Evolutionary conservation across 2,329 filamentous ascomycete genomes (phyloP), one percentile per base, ranked within the genome.

Genomic region (Chaetomiaceae sp.): DNA sequence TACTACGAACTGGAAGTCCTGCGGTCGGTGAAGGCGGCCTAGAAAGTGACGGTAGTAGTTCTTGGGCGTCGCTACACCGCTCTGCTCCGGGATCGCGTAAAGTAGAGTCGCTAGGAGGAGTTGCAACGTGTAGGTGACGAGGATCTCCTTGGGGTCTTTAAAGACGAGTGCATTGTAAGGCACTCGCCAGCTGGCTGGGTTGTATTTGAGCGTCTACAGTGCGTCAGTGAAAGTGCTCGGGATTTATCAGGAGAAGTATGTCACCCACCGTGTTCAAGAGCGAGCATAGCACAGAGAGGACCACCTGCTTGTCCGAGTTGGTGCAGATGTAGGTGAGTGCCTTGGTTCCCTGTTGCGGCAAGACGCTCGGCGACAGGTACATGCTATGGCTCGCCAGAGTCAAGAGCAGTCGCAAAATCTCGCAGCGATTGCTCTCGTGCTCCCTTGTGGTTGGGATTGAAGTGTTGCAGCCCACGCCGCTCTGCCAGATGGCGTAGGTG

Each of bases 1-100:
- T 10, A 95, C 89, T 21, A 97, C 84, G 67, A 99, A 99, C 68
- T 99, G 94, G 65, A 99, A 97, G 67, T 99, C 94, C 68, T 96
- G 90, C 1, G 92, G 89, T 42, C 94, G 83, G 71, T 97, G 94
- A 41, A 99, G 72, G 33, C 92, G 83, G 27, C 94, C 89, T 27
- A 96, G 81, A 61, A 95, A 96, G 69, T 96, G 90, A 14, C 94
- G 87, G 67, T 95, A 97, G 65, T 85, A 92, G 68, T 99, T 99
- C 73, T 95, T 95, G 5, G 86, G 82, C 0, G 84, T 77, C 9
- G 78, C 67, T 3, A 78, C 80, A 42, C 79, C 80, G 14, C 81
- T 77, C 51, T 81, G 78, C 66, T 96, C 90, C 0, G 91, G 91
- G 46, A 96, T 87, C 0, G 91, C 89, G 65, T 96, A 96, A 5